Conservation (phyloP, 2,329 filamentous ascomycete genomes). For the Penicillium aurantiogriseum region DNA sequence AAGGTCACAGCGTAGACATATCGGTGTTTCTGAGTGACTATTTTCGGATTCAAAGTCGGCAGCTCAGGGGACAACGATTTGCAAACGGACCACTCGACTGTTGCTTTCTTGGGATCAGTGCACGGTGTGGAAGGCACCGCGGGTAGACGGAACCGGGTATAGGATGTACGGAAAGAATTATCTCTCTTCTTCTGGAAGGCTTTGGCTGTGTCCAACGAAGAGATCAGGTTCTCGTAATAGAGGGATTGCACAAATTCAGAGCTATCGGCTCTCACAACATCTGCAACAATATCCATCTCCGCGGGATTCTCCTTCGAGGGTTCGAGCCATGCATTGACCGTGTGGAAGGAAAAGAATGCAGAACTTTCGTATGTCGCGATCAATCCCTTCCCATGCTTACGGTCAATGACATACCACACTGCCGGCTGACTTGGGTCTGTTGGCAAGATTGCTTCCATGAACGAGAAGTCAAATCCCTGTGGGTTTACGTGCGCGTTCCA, state of each 20-base stretch:
- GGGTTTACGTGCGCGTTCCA: conserved; percentile 66
- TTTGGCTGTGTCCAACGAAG: conserved; percentile 51
- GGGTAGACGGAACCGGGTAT: conserved; percentile 42
- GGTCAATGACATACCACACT: conserved; percentile 74
- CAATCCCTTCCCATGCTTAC: conserved; percentile 60
- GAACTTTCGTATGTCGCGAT: conserved; percentile 67
- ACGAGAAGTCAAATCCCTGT: conserved; percentile 4
- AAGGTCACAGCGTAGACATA: conserved; percentile 52
- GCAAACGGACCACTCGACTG: conserved; percentile 30
- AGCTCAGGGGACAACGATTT: conserved; percentile 43
- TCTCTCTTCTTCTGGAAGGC: conserved; percentile 29
- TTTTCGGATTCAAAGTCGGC: conserved; percentile 51
- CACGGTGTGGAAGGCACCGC: conserved; percentile 27
- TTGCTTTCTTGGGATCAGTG: conserved; percentile 15
- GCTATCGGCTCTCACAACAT: conserved; percentile 64
- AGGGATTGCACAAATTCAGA: conserved; percentile 64
- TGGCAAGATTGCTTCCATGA: conserved; percentile 65
- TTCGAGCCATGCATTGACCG: conserved; percentile 73
- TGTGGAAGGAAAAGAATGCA: conserved; percentile 76
- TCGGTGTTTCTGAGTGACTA: conserved; percentile 46
- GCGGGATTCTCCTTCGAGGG: conserved; percentile 32
- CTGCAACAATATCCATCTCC: conserved; percentile 59
- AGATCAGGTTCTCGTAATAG: conserved; percentile 69
- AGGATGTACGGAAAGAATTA: conserved; percentile 26
- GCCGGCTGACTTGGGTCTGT: conserved; percentile 59